Percentiles rank a stretch among this genome's conserved stretches.
Evolutionary conservation across 2,329 filamentous ascomycete species (phyloP).

Genomic region (Fusarium buxicola): DNA sequence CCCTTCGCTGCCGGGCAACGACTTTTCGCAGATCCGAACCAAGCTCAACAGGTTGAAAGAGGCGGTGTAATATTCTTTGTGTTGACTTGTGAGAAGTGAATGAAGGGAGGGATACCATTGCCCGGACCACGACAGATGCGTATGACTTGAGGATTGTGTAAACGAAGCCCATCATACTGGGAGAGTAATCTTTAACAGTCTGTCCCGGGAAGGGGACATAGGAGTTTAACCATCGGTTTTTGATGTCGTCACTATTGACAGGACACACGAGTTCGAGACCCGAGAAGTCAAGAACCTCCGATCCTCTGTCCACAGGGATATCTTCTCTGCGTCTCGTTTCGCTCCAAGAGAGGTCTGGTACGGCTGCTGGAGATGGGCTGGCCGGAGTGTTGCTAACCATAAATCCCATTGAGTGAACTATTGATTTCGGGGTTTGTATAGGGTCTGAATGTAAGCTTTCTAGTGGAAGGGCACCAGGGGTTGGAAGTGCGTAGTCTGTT

Average conservation of each 20-base stretch:
- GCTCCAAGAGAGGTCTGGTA: background rate
- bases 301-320: background rate
- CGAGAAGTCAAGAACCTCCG: constrained; percentile 51
- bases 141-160: constrained; percentile 59
- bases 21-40: constrained; percentile 54
- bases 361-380: constrained; percentile 1
- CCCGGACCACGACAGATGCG: constrained; percentile 52
- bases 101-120: constrained; percentile 56
- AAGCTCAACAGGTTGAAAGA: constrained; percentile 57
- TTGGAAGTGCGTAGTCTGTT: background rate
- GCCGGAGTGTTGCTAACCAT: background rate
- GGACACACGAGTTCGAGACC: constrained; percentile 55
- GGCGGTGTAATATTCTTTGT: constrained; percentile 42
- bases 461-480: background rate
- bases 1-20: constrained; percentile 48
- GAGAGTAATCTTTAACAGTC: constrained; percentile 55
- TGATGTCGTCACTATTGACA: constrained; percentile 60
- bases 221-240: constrained; percentile 61
- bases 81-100: constrained; percentile 55
- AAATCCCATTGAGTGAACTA: background rate
- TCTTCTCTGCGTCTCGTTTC: background rate
- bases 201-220: constrained; percentile 60
- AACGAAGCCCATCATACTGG: constrained; percentile 53
- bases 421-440: background rate
- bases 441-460: background rate